A percentile compares a stretch with the other conserved stretches of the same genome.
Evolutionary conservation across 768 basidiomycete genomes (phyloP).

Genomic region (Boletus eberwhitei): DNA sequence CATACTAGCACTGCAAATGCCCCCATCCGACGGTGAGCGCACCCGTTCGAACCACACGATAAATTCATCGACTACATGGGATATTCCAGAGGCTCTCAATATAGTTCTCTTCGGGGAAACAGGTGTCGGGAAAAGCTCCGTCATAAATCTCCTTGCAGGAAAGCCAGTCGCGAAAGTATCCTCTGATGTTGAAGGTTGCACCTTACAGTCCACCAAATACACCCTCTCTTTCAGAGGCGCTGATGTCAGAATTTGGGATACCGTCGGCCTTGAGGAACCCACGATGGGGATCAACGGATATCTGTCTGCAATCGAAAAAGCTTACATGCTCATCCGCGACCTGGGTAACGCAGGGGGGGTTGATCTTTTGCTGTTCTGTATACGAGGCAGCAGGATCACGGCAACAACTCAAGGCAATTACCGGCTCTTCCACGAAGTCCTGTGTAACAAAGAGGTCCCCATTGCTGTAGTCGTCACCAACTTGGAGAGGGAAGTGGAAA

Average conservation of each 20-base stretch:
- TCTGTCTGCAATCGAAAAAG: conserved; percentile 29
- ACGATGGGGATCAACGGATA: conserved; percentile 28
- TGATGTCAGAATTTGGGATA: conserved; percentile 28
- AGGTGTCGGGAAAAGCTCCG: conserved; percentile 41
- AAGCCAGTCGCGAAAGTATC: conserved; percentile 29
- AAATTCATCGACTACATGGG: not conserved
- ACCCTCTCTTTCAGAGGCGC: conserved; percentile 3
- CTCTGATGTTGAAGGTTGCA: conserved; percentile 32
- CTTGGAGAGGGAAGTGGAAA: conserved; percentile 34
- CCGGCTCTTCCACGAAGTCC: conserved; percentile 36
- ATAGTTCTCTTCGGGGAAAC: conserved; percentile 32
- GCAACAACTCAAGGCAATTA: conserved; percentile 36
- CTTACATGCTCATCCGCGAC: conserved; percentile 23
- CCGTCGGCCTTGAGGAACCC: conserved; percentile 31
- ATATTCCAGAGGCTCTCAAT: conserved; percentile 16
- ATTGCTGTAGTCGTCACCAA: conserved; percentile 40
- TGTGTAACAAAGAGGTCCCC: conserved; percentile 39
- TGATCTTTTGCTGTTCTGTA: conserved; percentile 37
- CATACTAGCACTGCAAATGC: conserved; percentile 9
- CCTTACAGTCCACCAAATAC: conserved; percentile 31
- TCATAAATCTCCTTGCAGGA: conserved; percentile 42
- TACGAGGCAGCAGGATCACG: conserved; percentile 34
- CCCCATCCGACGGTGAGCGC: conserved; percentile 18
- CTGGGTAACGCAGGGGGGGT: conserved; percentile 26
- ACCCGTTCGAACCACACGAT: not conserved